Evolutionary conservation across 1,139 yeast genomes (phyloP).

Genomic region (Citeromyces siamensis): DNA sequence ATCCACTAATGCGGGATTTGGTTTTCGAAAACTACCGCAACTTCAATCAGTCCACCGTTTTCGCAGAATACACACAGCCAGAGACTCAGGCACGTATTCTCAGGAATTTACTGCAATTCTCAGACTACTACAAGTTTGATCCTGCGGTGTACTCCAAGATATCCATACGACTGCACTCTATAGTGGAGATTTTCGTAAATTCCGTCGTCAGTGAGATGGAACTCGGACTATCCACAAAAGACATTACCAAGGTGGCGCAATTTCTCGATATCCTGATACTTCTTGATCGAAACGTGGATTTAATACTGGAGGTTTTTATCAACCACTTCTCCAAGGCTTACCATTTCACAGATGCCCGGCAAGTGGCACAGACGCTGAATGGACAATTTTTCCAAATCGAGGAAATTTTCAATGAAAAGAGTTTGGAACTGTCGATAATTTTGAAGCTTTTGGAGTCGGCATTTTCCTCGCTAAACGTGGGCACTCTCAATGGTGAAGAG

Average conservation of each 20-base stretch:
- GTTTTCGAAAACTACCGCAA: constrained; percentile 33
- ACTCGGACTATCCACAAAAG: constrained; percentile 41
- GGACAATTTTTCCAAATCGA: constrained; percentile 15
- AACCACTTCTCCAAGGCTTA: constrained; percentile 18
- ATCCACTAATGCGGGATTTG: constrained; percentile 34
- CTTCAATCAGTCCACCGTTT: constrained; percentile 27
- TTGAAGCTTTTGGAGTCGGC: constrained; percentile 19
- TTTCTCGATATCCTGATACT: constrained; percentile 21
- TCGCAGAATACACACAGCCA: constrained; percentile 35
- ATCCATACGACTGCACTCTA: constrained; percentile 31
- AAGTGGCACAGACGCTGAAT: constrained; percentile 11
- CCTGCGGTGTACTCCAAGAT: constrained; percentile 20
- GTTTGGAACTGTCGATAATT: constrained; percentile 18
- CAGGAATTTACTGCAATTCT: constrained; percentile 24
- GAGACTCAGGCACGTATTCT: constrained; percentile 30
- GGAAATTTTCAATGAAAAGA: constrained; percentile 16
- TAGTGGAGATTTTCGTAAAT: constrained; percentile 63
- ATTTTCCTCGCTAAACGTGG: constrained; percentile 5
- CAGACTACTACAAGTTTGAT: constrained; percentile 13
- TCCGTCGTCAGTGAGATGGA: constrained; percentile 67
- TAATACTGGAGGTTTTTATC: constrained; percentile 29
- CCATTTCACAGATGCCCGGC: constrained; percentile 12
- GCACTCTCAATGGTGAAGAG: too few relatives aligned
- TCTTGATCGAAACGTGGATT: constrained; percentile 23
- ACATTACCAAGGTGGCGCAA: constrained; percentile 15